Evolutionary conservation across 352 stramenopile species (phyloP).

Genomic region (Phytophthora sojae): DNA sequence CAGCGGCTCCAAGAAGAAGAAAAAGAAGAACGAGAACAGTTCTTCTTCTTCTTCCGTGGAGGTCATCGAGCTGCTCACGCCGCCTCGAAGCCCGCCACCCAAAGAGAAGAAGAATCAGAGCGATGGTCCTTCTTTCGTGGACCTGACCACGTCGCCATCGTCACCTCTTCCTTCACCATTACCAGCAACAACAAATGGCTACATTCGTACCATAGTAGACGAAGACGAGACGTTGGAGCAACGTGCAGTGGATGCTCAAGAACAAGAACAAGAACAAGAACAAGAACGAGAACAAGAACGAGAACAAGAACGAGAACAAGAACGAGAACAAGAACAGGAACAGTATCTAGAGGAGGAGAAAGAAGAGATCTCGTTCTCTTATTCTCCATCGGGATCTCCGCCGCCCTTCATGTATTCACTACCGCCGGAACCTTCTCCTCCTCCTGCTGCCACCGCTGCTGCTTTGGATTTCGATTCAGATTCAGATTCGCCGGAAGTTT

Average conservation of each 20-base stretch:
- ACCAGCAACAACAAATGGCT: slow-evolving; percentile 5
- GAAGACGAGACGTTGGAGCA: neutral
- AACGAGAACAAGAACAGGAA: slow-evolving; percentile 1
- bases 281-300: neutral
- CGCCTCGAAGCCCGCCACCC: slow-evolving; percentile 28
- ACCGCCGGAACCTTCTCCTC: neutral
- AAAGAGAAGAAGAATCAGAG: slow-evolving; percentile 21
- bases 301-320: slow-evolving; percentile 3
- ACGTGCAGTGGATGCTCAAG: neutral
- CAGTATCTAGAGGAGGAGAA: slow-evolving; percentile 1
- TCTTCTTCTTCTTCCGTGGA: slow-evolving; percentile 9
- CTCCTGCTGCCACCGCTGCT: neutral
- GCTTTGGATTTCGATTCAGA: neutral
- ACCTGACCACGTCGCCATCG: slow-evolving; percentile 50
- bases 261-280: slow-evolving; percentile 3
- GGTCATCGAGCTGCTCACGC: slow-evolving; percentile 59
- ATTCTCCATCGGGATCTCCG: slow-evolving; percentile 26
- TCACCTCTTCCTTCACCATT: slow-evolving; percentile 9
- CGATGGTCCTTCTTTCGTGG: slow-evolving; percentile 39
- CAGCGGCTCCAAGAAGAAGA: slow-evolving; percentile 24
- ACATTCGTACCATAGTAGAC: neutral
- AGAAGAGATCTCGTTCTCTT: slow-evolving; percentile 26
- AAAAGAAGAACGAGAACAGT: slow-evolving; percentile 3
- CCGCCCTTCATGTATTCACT: slow-evolving; percentile 21
- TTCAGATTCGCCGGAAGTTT: slow-evolving; percentile 11